phyloP scores from a whole-genome alignment of 23 red algal species.

The Cyanidium caldarium region DNA sequence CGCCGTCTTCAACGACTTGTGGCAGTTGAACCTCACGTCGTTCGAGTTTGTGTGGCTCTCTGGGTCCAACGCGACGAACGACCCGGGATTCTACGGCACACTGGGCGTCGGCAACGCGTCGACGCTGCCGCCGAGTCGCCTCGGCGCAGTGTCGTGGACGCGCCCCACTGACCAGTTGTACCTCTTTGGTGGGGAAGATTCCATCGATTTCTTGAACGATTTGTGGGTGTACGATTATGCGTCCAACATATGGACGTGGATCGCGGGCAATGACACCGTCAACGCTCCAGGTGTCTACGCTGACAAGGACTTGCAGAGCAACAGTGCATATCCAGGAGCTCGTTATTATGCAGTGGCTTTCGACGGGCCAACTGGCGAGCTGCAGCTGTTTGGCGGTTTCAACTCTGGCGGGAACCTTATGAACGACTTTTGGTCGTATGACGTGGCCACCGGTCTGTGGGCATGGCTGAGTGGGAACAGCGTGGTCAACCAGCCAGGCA shows the following conservation, averaged over 20 bases:
- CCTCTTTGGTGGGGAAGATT: neutral
- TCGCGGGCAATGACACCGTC: neutral
- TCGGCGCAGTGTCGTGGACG: neutral
- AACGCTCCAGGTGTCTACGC: neutral
- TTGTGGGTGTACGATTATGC: neutral
- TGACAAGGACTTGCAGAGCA: neutral
- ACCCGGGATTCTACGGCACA: neutral
- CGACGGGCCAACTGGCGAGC: neutral
- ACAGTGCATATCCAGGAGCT: neutral
- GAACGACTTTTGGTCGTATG: neutral
- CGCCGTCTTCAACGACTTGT: neutral
- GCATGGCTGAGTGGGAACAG: neutral
- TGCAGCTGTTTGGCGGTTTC: neutral
- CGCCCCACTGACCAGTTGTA: neutral
- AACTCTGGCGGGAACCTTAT: no score
- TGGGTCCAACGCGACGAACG: neutral
- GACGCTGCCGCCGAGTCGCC: neutral
- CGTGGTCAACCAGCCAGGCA: neutral
- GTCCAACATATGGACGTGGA: neutral
- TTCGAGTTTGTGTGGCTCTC: neutral
- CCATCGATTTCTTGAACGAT: neutral
- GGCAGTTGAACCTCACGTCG: neutral
- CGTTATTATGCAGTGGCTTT: neutral
- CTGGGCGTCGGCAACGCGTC: neutral
- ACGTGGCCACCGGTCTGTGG: neutral